Evolutionary conservation across 768 basidiomycete species (phyloP), one percentile per base, ranked within the genome.

Genomic region (Psilocybe subaeruginosa): DNA sequence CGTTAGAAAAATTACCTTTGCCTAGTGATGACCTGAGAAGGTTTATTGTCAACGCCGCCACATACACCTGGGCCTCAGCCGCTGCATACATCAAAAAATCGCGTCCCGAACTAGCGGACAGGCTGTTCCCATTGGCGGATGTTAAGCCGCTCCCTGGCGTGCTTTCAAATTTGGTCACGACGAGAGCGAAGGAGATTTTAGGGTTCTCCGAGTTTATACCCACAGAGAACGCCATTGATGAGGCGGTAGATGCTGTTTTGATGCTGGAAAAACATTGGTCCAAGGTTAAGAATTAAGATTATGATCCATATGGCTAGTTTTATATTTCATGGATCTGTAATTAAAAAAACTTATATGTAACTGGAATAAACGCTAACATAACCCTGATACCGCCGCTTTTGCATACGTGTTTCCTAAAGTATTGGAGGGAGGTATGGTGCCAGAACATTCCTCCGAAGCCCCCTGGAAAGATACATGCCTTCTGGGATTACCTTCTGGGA

Each of bases 41-140:
- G 29, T 76, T 74, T 67, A 55, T 75, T 27, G 59, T 72, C 60
- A 76, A 71, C 54, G 64, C 39, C 8, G 69, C 66, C 23, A 70
- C 69, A 46, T 65, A 67, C 52, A 70, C 69, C 17, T 77, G 75
- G 75, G 68, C 67, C 35, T 56, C 75, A 46, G 75, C 69, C 27
- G 70, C 68, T 16, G 68, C 60, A 53, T 58, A 71, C 58, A 58
- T 76, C 23, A 68, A 70, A 58, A 66, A 59, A 19, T 30, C 49
- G 7, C 59, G 57, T 9, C 61, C 67, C 2, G 64, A 57, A 9
- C 35, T 65, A 16, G 52, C 53, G 23, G 63, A 60, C 8, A 62
- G 64, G 11, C 60, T 68, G 5, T 49, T 68, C 11, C 43, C 56
- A 6, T 51, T 66, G 46, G 68, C 68, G 31, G 59, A 58, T 4